Percentiles rank a stretch among this genome's conserved stretches.
phyloP scores from a whole-genome alignment of 345 rosid species.

The Iberis pinnata region DNA sequence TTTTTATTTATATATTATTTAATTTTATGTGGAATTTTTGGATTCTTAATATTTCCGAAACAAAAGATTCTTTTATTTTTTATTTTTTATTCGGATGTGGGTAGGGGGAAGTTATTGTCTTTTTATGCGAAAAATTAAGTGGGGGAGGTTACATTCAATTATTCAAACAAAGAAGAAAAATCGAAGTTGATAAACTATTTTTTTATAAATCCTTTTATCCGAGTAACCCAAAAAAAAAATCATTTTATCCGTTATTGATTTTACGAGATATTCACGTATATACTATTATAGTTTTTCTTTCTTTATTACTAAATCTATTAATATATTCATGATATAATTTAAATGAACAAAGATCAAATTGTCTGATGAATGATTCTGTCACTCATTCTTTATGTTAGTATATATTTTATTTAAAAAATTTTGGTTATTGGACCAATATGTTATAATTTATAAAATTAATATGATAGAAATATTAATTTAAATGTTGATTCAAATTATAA shows the following conservation, averaged over 20 bases:
- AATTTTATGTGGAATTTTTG: not conserved
- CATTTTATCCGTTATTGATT: constrained; percentile 5
- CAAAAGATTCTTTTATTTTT: constrained; percentile 9
- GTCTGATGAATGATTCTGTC: no score
- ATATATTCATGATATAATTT: no score
- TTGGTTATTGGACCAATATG: no score
- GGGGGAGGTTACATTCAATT: constrained; percentile 33
- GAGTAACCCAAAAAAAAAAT: no score
- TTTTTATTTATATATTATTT: not conserved
- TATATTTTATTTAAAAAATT: no score
- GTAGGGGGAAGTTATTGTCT: constrained; percentile 22
- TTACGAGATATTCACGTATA: constrained; percentile 17
- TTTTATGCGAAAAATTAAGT: constrained; percentile 20
- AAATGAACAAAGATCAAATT: no score
- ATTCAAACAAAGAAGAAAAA: constrained; percentile 20
- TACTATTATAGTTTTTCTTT: no score
- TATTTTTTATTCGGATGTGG: constrained; percentile 16
- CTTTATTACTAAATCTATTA: no score
- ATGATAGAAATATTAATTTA: no score
- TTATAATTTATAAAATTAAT: no score
- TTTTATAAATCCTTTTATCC: not conserved
- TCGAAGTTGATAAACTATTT: constrained; percentile 27
- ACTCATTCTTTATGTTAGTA: no score
- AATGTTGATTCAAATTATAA: no score
- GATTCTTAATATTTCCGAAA: constrained; percentile 8